These are phyloP conservation scores for Calocybe indica DNA, from an alignment of 768 basidiomycete species.

Conservation along the genomic window DNA sequence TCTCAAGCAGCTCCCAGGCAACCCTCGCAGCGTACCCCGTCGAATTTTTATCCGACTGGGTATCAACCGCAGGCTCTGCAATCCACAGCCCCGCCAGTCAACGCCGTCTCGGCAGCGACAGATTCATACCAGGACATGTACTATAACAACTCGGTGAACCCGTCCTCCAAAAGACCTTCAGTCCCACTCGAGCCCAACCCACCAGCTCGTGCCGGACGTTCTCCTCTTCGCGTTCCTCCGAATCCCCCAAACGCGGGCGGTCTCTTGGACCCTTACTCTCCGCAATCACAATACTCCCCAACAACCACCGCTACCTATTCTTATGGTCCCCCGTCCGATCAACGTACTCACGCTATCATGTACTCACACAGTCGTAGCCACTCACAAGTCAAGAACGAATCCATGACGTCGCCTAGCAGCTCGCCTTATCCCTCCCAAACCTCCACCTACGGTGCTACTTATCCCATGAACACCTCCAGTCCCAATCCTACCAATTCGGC, in stretches of 20 bases:
- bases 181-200: slow-evolving; percentile 47
- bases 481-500: slow-evolving; percentile 49
- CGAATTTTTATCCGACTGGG: slow-evolving; percentile 52
- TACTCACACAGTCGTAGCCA: slow-evolving; percentile 53
- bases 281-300: slow-evolving; percentile 63
- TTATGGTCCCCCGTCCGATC: slow-evolving; percentile 39
- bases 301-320: slow-evolving; percentile 41
- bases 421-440: slow-evolving; percentile 55
- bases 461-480: slow-evolving; percentile 61
- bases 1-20: slow-evolving; percentile 27
- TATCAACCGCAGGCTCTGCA: slow-evolving; percentile 46
- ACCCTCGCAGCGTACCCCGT: slow-evolving; percentile 35
- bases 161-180: slow-evolving; percentile 50
- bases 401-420: slow-evolving; percentile 39
- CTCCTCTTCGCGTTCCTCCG: slow-evolving; percentile 50
- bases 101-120: slow-evolving; percentile 29
- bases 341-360: slow-evolving; percentile 29
- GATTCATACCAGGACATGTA: slow-evolving; percentile 61
- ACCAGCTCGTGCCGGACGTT: slow-evolving; percentile 46
- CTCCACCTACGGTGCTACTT: slow-evolving; percentile 33
- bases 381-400: slow-evolving; percentile 51
- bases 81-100: slow-evolving; percentile 25
- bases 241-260: slow-evolving; percentile 38
- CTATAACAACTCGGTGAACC: slow-evolving; percentile 43
- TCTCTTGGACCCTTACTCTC: slow-evolving; percentile 69